Evolutionary conservation across 257 asterid genomes (phyloP).

Genomic region (Thymus quinquecostatus): DNA sequence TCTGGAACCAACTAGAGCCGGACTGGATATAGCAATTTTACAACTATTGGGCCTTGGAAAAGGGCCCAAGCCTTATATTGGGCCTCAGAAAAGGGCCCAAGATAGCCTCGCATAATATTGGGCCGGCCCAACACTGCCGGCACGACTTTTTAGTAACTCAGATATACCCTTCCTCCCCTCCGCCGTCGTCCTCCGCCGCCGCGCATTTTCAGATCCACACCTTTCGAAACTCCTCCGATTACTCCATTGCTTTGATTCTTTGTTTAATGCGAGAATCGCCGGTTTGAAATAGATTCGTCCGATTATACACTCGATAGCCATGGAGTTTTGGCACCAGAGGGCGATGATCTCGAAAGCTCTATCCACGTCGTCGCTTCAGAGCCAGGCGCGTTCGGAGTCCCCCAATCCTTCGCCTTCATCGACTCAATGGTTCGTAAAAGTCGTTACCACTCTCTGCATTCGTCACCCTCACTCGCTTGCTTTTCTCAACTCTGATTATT

Average conservation of each 20-base stretch:
- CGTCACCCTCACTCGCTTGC: constrained; percentile 53
- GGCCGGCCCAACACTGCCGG: no score
- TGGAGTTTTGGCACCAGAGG: constrained; percentile 77
- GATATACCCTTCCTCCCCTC: not conserved
- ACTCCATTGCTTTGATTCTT: no score
- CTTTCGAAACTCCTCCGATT: not conserved
- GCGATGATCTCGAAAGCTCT: constrained; percentile 52
- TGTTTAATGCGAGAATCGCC: not conserved
- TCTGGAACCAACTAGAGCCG: constrained; percentile 27
- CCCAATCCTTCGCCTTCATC: constrained; percentile 45
- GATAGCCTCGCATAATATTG: no score
- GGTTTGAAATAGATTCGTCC: not conserved
- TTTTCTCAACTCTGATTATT: constrained; percentile 58
- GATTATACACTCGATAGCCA: constrained; percentile 39
- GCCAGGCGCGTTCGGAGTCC: constrained; percentile 43
- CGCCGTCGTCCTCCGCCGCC: constrained; percentile 22
- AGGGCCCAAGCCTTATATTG: no score
- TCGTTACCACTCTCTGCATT: constrained; percentile 74
- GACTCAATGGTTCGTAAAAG: constrained; percentile 85
- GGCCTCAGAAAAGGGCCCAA: no score
- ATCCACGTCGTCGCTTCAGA: constrained; percentile 51
- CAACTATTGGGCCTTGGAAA: no score
- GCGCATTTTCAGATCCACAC: constrained; percentile 1
- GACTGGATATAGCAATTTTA: constrained; percentile 18
- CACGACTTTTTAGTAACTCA: not conserved